Evolutionary conservation across 306 rosid species (phyloP).

Genomic region (Nissolia schottii): DNA sequence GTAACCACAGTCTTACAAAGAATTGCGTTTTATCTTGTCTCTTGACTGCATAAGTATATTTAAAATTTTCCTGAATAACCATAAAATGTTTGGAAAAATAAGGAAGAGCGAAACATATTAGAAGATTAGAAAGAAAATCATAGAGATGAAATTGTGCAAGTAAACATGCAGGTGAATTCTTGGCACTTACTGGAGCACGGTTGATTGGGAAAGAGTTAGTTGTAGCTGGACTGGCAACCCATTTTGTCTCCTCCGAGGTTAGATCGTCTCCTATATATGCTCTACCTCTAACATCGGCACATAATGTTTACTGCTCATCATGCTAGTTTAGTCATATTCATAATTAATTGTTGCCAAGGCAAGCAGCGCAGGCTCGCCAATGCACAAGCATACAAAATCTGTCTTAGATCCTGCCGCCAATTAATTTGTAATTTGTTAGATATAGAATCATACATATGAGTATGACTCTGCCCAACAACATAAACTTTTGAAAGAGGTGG

Average conservation of each 20-base stretch:
- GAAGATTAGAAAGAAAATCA: neutral
- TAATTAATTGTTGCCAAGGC: neutral
- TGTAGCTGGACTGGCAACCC: constrained; percentile 81
- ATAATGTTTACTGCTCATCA: neutral
- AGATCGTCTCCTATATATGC: constrained; percentile 12
- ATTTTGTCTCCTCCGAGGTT: constrained; percentile 85
- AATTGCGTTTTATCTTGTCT: neutral
- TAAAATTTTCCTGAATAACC: neutral
- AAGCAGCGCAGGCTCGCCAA: neutral
- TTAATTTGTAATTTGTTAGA: neutral
- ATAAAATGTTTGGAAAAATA: neutral
- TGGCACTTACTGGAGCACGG: constrained; percentile 81
- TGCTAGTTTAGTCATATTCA: neutral
- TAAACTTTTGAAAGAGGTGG: too few relatives aligned
- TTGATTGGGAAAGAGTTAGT: constrained; percentile 78
- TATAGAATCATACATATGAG: too few relatives aligned
- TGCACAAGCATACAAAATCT: neutral
- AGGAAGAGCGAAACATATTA: neutral
- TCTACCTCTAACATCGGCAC: neutral
- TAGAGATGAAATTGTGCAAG: neutral
- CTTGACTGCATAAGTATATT: neutral
- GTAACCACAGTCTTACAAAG: constrained; percentile 35
- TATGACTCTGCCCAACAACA: too few relatives aligned
- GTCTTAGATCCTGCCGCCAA: neutral
- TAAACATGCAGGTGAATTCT: constrained; percentile 67